These are phyloP conservation scores for Exophiala calicioides DNA, from an alignment of 2,329 filamentous ascomycete species.

Conservation along the genomic window DNA sequence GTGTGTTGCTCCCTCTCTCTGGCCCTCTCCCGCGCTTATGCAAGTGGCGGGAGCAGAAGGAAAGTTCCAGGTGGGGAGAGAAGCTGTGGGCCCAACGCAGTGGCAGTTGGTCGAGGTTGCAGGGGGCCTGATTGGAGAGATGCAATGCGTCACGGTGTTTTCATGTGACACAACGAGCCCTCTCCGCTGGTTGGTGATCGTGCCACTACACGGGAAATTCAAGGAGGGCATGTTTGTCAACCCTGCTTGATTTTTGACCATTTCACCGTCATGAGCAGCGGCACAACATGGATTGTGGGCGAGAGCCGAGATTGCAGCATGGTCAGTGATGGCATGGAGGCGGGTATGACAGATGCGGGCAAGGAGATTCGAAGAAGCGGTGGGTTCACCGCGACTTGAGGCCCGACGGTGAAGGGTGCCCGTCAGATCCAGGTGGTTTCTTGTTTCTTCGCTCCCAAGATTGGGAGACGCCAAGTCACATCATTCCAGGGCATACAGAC, in stretches of 20 bases:
- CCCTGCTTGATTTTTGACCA: not conserved
- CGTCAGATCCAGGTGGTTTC: slow-evolving; percentile 3
- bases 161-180: slow-evolving; percentile 23
- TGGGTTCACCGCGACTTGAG: slow-evolving; percentile 25
- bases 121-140: slow-evolving; percentile 14
- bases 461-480: not conserved
- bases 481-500: not conserved
- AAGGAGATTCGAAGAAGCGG: slow-evolving; percentile 18
- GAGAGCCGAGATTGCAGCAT: slow-evolving; percentile 1
- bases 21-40: slow-evolving; percentile 23
- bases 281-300: not conserved
- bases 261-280: slow-evolving; percentile 1
- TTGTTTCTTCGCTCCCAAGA: slow-evolving; percentile 1
- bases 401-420: not conserved
- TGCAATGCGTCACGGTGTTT: slow-evolving; percentile 20
- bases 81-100: slow-evolving; percentile 8
- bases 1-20: no score
- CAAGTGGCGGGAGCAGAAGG: slow-evolving; percentile 5
- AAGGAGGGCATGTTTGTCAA: not conserved
- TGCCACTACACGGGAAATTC: slow-evolving; percentile 23
- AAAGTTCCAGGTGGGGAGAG: not conserved
- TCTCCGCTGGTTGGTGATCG: slow-evolving; percentile 23
- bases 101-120: slow-evolving; percentile 1
- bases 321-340: no score
- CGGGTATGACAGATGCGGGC: no score